Evolutionary conservation across 495 filamentous ascomycete genomes (phyloP), one percentile per base, ranked within the genome.

Genomic region (Neurospora sp.): DNA sequence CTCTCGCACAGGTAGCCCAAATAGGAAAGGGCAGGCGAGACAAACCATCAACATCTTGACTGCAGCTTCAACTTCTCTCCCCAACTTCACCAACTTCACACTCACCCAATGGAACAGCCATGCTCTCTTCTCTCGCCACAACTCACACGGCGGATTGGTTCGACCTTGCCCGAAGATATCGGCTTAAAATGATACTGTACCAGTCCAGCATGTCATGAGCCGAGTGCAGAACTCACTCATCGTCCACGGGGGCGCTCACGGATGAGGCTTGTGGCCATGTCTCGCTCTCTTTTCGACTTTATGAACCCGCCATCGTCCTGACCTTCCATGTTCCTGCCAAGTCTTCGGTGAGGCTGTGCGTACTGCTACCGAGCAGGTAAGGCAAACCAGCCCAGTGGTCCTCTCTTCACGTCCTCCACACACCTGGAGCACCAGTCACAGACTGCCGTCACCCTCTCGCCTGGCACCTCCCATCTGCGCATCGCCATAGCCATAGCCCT

Each of bases 1-100:
- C 74, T 72, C 73, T 81, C 79, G 79, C 79, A 81, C 72, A 76
- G 79, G 77, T 78, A 71, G 44, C 80, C 79, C 73, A 76, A 81
- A 75, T n/a, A 41, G 80, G 80, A 77, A 78, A 70, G 70, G 74
- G 72, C 73, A 66, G 54, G 1, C 54, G 54, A 66, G 54, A 66
- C 31, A 31, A 8, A 10, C 54, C 54, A 66, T 31, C 23, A 7
- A 31, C 23, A 31, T 4, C 54, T 16, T 31, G 5, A 31, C 54
- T 31, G 20, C 48, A 62, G 48, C 48, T 62, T 62, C 48, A 66
- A 66, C 75, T 72, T 72, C 71, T 62, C 38, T 11, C 12, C 69
- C 41, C 40, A 46, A 72, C 72, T 73, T 62, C 54, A 62, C 54
- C 54, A 27, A 31, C 54, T 18, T 66, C 27, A 35, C 27, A 18